phyloP scores from a whole-genome alignment of 257 asterid genomes.

The Sherardia arvensis region DNA sequence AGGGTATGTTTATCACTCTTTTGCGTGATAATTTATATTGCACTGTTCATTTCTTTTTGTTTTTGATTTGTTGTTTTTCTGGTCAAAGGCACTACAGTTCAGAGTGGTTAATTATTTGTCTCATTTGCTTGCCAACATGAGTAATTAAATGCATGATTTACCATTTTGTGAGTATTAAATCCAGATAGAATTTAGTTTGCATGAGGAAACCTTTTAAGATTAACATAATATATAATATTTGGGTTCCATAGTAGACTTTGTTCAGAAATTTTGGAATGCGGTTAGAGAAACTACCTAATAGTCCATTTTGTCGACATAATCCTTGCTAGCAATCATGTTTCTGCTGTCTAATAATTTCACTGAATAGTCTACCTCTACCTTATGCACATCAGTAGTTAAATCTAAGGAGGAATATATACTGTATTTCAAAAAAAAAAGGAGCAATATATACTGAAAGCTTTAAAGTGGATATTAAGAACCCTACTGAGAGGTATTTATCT shows the following conservation, averaged over 20 bases:
- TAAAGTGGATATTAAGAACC: neutral
- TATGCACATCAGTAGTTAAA: neutral
- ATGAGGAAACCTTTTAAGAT: neutral
- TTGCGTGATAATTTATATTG: neutral
- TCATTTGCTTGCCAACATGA: neutral
- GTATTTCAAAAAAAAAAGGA: too few species aligned
- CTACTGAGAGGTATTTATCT: neutral
- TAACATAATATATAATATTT: too few species aligned
- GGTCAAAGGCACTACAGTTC: neutral
- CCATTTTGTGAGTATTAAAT: neutral
- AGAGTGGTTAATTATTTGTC: neutral
- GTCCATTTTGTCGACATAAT: neutral
- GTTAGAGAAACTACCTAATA: neutral
- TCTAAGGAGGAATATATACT: neutral
- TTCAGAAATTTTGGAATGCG: neutral
- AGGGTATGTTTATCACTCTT: conserved; percentile 44
- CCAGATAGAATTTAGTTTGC: too few species aligned
- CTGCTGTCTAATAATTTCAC: neutral
- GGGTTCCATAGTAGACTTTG: neutral
- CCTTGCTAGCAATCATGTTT: neutral
- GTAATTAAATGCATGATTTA: neutral
- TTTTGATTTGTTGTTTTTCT: neutral
- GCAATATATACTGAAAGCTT: neutral
- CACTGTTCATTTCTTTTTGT: neutral
- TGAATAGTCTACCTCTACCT: neutral